Evolutionary conservation across 306 rosid species (phyloP).

Genomic region (Senna siamea): DNA sequence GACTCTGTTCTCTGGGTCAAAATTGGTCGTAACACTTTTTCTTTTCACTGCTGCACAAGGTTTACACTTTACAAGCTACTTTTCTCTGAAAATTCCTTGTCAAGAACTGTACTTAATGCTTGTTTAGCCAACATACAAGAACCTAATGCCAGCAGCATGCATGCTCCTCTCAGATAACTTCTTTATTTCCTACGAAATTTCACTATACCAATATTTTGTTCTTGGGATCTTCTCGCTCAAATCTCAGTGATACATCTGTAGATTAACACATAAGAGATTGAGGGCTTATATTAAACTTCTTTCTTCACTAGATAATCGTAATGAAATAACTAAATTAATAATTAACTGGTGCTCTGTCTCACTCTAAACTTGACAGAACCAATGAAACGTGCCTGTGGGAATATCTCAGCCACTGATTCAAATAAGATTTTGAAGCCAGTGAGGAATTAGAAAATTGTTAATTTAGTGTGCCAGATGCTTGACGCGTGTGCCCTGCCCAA

Average conservation of each 20-base stretch:
- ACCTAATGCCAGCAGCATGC: too few species aligned
- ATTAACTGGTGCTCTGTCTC: not conserved
- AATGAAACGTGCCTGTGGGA: conserved; percentile 52
- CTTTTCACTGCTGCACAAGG: too few species aligned
- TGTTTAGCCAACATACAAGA: too few species aligned
- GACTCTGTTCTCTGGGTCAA: conserved; percentile 38
- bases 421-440: conserved; percentile 43
- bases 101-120: not conserved
- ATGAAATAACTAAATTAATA: conserved; percentile 18
- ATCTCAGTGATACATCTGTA: conserved; percentile 41
- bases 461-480: conserved; percentile 23
- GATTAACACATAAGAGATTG: not conserved
- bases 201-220: conserved; percentile 12
- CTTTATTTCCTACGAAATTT: not conserved
- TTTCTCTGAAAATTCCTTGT: conserved; percentile 32
- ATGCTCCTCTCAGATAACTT: too few species aligned
- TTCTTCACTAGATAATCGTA: not conserved
- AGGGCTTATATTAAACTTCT: conserved; percentile 3
- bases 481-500: conserved; percentile 42
- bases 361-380: not conserved
- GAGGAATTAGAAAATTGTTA: conserved; percentile 24
- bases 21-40: conserved; percentile 38
- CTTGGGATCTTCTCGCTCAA: conserved; percentile 34
- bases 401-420: conserved; percentile 45
- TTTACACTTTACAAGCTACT: conserved; percentile 6